Conservation (phyloP, 129 eudicot species). For the Centrapalus pauciflorus region DNA sequence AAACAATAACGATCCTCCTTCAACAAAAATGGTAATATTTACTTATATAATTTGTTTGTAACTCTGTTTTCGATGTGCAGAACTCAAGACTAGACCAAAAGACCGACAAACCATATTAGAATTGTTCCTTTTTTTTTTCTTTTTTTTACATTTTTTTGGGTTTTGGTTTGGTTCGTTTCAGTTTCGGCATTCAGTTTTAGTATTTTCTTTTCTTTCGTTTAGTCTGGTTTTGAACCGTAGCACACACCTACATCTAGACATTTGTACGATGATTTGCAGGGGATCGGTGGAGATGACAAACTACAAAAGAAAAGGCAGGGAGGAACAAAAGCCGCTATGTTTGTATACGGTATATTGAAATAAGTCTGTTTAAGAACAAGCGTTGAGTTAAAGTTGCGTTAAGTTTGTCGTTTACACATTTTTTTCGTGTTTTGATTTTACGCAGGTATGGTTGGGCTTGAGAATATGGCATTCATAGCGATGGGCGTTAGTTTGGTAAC, state of each 20-base stretch:
- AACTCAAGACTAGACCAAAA: too few relatives aligned
- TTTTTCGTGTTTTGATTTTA: background rate
- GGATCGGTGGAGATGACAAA: slow-evolving; percentile 27
- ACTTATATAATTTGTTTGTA: background rate
- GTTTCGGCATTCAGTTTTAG: too few relatives aligned
- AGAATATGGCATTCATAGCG: slow-evolving; percentile 59
- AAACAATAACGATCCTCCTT: background rate
- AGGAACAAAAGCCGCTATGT: slow-evolving; percentile 57
- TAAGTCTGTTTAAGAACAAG: background rate
- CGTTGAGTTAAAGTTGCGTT: background rate
- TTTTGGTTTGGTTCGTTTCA: too few relatives aligned
- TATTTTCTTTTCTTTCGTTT: too few relatives aligned
- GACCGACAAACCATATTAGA: too few relatives aligned
- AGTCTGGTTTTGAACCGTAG: too few relatives aligned
- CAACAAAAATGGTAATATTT: slow-evolving; percentile 17
- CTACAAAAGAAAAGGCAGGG: slow-evolving; percentile 35
- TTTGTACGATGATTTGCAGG: slow-evolving; percentile 32
- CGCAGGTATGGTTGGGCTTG: slow-evolving; percentile 63
- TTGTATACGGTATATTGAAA: slow-evolving; percentile 65
- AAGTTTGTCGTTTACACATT: background rate
- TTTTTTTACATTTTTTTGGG: too few relatives aligned
- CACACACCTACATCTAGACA: background rate
- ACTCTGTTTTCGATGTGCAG: too few relatives aligned
- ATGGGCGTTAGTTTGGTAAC: slow-evolving; percentile 61
- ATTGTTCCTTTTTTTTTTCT: too few relatives aligned